Conservation (phyloP, 2,329 filamentous ascomycete genomes). For the Daldinia sp. region DNA sequence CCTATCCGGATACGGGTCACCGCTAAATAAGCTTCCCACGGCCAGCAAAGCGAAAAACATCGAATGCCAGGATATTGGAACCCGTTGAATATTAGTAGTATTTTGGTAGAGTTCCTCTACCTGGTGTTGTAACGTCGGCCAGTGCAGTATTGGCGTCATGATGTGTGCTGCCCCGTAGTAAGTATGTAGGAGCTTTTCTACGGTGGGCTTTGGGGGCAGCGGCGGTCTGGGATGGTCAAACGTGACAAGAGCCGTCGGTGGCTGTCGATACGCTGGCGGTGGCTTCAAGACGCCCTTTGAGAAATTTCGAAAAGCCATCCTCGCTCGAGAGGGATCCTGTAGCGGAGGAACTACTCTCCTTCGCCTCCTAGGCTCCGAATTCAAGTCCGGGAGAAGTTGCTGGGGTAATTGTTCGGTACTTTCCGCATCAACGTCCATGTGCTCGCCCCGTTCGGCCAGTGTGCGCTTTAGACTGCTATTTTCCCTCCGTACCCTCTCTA, state of each 20-base stretch:
- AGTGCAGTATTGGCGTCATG: conserved; percentile 86
- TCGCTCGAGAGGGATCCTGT: conserved; percentile 75
- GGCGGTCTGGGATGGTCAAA: conserved; percentile 66
- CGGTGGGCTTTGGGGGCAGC: conserved; percentile 73
- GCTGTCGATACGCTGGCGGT: conserved; percentile 72
- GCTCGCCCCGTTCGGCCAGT: conserved; percentile 60
- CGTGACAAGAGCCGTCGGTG: conserved; percentile 48
- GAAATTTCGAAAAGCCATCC: conserved; percentile 75
- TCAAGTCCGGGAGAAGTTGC: conserved; percentile 71
- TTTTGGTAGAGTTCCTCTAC: conserved; percentile 79
- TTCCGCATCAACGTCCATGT: conserved; percentile 60
- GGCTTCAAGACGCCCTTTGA: conserved; percentile 82
- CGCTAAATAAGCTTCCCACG: conserved; percentile 78
- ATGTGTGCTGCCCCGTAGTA: conserved; percentile 82
- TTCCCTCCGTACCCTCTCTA: conserved; percentile 80
- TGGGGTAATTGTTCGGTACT: conserved; percentile 59
- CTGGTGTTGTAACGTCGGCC: conserved; percentile 80
- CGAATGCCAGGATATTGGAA: conserved; percentile 75
- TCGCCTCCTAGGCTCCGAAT: conserved; percentile 70
- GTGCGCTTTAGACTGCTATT: conserved; percentile 77
- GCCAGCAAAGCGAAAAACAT: conserved; percentile 86
- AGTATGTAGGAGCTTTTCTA: conserved; percentile 75
- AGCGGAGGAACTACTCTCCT: conserved; percentile 64
- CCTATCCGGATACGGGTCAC: conserved; percentile 63
- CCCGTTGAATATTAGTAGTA: conserved; percentile 66